Evolutionary conservation across 2,329 filamentous ascomycete species (phyloP).

Genomic region (Pyrenochaeta sp.): DNA sequence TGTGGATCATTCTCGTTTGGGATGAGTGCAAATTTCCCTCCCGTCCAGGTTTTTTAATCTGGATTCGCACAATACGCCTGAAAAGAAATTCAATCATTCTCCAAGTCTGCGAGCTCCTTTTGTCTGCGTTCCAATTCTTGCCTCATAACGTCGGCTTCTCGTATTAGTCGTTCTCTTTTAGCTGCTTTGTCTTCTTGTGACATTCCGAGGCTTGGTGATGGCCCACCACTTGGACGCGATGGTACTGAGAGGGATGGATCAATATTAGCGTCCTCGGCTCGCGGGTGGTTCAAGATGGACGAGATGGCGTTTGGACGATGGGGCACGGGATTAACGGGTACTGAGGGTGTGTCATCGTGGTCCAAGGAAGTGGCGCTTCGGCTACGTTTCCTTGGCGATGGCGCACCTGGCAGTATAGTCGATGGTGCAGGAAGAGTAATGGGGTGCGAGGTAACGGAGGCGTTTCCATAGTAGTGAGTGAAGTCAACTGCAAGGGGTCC

Average conservation of each 20-base stretch:
- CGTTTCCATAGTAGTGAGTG: slow-evolving; percentile 41
- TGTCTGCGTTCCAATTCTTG: slow-evolving; percentile 39
- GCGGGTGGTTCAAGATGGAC: slow-evolving; percentile 43
- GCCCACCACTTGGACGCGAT: slow-evolving; percentile 25
- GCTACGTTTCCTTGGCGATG: slow-evolving; percentile 47
- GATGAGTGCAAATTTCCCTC: no score
- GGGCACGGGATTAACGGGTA: slow-evolving; percentile 30
- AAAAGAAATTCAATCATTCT: slow-evolving; percentile 29
- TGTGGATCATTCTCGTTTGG: no score
- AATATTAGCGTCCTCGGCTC: slow-evolving; percentile 39
- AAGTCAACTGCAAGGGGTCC: slow-evolving; percentile 49
- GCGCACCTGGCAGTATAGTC: slow-evolving; percentile 25
- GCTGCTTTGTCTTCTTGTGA: slow-evolving; percentile 40
- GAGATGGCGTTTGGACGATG: slow-evolving; percentile 46
- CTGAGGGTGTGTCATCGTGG: slow-evolving; percentile 28
- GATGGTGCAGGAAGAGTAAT: slow-evolving; percentile 15
- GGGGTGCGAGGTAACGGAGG: slow-evolving; percentile 24
- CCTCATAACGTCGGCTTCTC: slow-evolving; percentile 43
- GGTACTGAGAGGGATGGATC: slow-evolving; percentile 41
- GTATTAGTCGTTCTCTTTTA: slow-evolving; percentile 39
- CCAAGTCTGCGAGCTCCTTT: slow-evolving; percentile 43
- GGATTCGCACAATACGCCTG: no score
- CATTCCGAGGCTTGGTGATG: slow-evolving; percentile 23
- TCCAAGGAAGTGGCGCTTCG: slow-evolving; percentile 44
- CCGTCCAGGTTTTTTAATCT: not conserved